Base-by-base conservation (phyloP, 768 basidiomycete species). In the Boletellus ananas region DNA sequence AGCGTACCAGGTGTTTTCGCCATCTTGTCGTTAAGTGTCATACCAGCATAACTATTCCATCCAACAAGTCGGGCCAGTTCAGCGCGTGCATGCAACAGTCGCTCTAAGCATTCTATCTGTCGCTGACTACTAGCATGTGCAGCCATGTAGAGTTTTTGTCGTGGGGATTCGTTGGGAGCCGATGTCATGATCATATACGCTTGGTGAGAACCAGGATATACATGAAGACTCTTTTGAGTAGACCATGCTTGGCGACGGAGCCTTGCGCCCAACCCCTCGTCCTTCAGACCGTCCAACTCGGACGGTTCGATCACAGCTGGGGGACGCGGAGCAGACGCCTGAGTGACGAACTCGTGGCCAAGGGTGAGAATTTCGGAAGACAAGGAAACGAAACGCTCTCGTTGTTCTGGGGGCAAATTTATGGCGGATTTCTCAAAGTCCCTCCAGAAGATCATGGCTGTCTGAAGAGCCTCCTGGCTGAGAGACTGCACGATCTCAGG, bases 391-490 rank as follows among this genome's bases (percentile, higher is more conserved):
- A 96, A 97, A 53, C 79, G 83, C 33, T 81, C 74, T 35, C 96
- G 81, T 58, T 92, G 77, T 10, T 75, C 75, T 0, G 85, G 80
- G 10, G 92, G 86, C 12, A 99, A 77, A 65, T 94, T 80, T 55
- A 98, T 94, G 9, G 92, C 95, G 13, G 94, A 98, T 67, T 94
- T 94, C 64, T 96, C 91, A 69, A 99, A 99, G 75, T 98, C 96
- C 41, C 88, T 80, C 80, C 92, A 87, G 70, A 98, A 98, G 52
- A 94, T 94, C 20, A 89, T 76, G 25, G 96, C 94, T 6, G 94
- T 93, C 56, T 87, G 83, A 47, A 80, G 72, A n/a, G 86, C 90
- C 62, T 92, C 90, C 12, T 79, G 79, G 43, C 77, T 79, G 45
- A 91, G 77, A 1, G 81, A 80, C 44, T 78, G 73, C 27, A 85